A percentile compares a stretch with the other conserved stretches of the same genome.
Conservation (phyloP, 352 stramenopile species). For the Peronospora farinosa region DNA sequence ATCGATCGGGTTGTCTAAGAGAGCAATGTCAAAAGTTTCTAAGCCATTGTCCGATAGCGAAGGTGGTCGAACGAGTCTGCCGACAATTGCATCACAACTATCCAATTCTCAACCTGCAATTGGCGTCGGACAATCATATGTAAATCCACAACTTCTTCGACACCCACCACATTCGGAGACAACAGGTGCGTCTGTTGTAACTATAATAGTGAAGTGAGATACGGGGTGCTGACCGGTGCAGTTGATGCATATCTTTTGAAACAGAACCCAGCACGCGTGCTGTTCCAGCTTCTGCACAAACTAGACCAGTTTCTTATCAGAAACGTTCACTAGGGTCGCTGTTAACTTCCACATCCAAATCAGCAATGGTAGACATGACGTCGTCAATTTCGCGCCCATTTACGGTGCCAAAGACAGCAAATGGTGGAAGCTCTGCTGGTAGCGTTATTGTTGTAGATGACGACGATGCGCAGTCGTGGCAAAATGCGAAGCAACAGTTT, state of each 20-base stretch:
- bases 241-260: constrained; percentile 5
- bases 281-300: not conserved
- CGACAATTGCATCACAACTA: constrained; percentile 7
- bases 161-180: constrained; percentile 11
- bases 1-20: constrained; percentile 36
- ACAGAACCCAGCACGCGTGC: constrained; percentile 11
- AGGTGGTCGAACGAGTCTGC: constrained; percentile 14
- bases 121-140: constrained; percentile 75
- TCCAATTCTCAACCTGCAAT: constrained; percentile 39
- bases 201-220: not conserved
- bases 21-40: constrained; percentile 12
- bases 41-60: constrained; percentile 17
- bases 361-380: constrained; percentile 54
- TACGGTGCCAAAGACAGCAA: constrained; percentile 26
- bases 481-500: constrained; percentile 33
- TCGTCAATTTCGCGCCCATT: constrained; percentile 68
- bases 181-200: constrained; percentile 17
- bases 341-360: constrained; percentile 44
- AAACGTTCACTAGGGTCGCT: constrained; percentile 52
- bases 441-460: constrained; percentile 17
- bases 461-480: constrained; percentile 26
- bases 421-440: constrained; percentile 2
- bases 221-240: constrained; percentile 4
- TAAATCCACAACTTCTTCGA: constrained; percentile 61
- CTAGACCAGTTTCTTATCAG: constrained; percentile 15